Conservation (phyloP, 2,329 filamentous ascomycete species). For the Microascus cirrosus region DNA sequence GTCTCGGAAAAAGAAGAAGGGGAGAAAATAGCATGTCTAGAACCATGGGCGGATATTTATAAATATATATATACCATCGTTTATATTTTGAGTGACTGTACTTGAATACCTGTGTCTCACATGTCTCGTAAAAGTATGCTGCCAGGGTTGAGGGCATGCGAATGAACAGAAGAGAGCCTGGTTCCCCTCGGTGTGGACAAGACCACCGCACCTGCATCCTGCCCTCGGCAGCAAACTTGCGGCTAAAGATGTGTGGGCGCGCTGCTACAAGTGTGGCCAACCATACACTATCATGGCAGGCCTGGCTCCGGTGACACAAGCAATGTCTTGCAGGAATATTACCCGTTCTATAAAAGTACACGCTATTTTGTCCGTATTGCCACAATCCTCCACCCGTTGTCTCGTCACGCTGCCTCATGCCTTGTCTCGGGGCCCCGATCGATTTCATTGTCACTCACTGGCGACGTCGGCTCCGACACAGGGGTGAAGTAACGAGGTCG, state of each 20-base stretch:
- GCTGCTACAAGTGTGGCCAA: too few species aligned
- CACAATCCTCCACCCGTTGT: neutral
- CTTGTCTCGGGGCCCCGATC: conserved; percentile 13
- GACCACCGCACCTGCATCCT: too few species aligned
- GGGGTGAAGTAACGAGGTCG: neutral
- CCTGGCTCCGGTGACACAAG: too few species aligned
- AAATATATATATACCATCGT: neutral
- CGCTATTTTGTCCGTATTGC: neutral
- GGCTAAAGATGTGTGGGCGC: too few species aligned
- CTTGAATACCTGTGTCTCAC: too few species aligned
- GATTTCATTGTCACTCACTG: neutral
- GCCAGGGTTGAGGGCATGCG: too few species aligned
- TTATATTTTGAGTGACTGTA: too few species aligned
- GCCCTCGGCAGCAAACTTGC: too few species aligned
- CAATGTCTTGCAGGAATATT: neutral
- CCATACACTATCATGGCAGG: too few species aligned
- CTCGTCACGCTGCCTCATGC: conserved; percentile 13
- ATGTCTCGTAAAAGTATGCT: too few species aligned
- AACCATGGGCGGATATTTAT: neutral
- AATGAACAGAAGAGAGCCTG: too few species aligned
- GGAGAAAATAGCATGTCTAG: conserved; percentile 31
- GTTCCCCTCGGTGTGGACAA: too few species aligned
- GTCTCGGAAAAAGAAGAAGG: conserved; percentile 37
- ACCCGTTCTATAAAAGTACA: neutral
- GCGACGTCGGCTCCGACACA: conserved; percentile 1